These are phyloP conservation scores for Cercophora newfieldiana DNA, from an alignment of 495 filamentous ascomycete genomes.

Conservation along the genomic window DNA sequence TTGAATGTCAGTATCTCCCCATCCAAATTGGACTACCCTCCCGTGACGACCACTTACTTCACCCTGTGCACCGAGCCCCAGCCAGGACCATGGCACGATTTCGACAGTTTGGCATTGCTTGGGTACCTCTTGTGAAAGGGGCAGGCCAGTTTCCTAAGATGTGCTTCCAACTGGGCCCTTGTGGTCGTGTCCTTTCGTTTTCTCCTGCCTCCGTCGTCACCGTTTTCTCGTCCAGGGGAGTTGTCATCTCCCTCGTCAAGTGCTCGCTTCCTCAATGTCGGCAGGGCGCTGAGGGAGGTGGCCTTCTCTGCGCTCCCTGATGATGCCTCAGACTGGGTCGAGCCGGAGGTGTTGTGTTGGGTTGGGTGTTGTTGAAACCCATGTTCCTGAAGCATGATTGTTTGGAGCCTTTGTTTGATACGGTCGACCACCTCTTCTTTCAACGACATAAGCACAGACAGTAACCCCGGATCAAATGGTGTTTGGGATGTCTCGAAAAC, in stretches of 20 bases:
- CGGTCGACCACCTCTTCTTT: not conserved
- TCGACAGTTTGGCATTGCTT: too few species aligned
- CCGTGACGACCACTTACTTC: too few species aligned
- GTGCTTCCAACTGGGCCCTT: not conserved
- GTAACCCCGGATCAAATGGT: not conserved
- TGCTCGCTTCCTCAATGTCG: not conserved
- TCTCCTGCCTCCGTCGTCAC: not conserved
- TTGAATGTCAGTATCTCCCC: too few species aligned
- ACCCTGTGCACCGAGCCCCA: too few species aligned
- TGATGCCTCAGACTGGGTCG: not conserved
- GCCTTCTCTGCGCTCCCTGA: not conserved
- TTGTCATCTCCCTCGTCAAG: not conserved
- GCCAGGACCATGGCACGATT: too few species aligned
- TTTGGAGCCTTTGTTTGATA: conserved; percentile 8
- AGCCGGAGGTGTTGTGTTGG: not conserved
- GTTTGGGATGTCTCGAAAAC: not conserved
- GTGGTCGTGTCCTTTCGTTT: not conserved
- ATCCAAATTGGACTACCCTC: too few species aligned
- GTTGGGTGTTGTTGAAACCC: not conserved
- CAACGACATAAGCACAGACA: not conserved
- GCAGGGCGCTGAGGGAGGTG: not conserved
- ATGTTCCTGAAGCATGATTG: not conserved
- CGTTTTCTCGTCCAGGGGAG: not conserved
- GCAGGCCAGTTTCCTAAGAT: not conserved
- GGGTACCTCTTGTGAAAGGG: too few species aligned